Evolutionary conservation across 257 asterid species (phyloP).

Genomic region (Solanum microdontum): DNA sequence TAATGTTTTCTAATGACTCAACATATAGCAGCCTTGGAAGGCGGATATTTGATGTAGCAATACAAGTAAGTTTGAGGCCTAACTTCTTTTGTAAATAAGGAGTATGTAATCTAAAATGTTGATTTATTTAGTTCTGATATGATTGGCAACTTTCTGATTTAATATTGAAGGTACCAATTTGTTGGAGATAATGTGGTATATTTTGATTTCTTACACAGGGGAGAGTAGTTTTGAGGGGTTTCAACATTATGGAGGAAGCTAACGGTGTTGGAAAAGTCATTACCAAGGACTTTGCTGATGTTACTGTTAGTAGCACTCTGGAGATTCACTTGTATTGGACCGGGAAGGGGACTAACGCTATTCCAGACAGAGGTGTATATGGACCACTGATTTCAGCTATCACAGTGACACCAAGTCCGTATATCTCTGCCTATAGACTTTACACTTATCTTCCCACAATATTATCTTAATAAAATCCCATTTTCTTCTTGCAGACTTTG

Average conservation of each 20-base stretch:
- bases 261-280: conserved; percentile 52
- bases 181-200: neutral
- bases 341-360: conserved; percentile 82
- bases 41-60: conserved; percentile 76
- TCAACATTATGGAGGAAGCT: conserved; percentile 51
- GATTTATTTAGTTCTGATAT: neutral
- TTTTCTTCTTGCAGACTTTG: conserved; percentile 37
- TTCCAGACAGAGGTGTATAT: conserved; percentile 72
- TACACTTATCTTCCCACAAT: neutral
- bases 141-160: neutral
- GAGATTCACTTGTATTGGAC: conserved; percentile 92
- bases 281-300: conserved; percentile 26
- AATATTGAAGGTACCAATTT: neutral
- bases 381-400: conserved; percentile 94
- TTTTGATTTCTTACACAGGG: neutral
- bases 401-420: conserved; percentile 71
- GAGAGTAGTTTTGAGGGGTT: conserved; percentile 46
- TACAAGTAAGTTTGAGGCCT: conserved; percentile 49
- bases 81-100: neutral
- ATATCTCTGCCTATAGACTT: neutral
- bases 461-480: neutral
- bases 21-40: conserved; percentile 59
- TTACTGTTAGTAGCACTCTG: conserved; percentile 51
- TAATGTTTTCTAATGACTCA: conserved; percentile 40
- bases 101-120: too few relatives aligned